Percentiles rank a stretch among this genome's conserved stretches.
Evolutionary conservation across 495 filamentous ascomycete species (phyloP).

Genomic region (Aspergillus olivimuriae): DNA sequence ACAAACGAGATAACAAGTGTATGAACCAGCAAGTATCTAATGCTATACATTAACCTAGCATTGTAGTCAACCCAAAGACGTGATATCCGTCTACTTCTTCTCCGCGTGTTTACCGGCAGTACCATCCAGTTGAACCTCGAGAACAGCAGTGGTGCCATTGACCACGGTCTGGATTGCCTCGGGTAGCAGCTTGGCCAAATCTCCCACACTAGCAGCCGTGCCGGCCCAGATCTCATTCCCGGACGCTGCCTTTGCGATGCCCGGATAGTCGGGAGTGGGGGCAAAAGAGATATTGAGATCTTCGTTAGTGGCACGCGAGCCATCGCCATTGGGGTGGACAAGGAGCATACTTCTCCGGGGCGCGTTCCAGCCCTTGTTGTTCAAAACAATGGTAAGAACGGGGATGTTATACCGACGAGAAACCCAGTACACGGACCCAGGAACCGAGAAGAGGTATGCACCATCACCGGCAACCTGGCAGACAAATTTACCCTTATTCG

Average conservation of each 20-base stretch:
- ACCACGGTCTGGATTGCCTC: conserved; percentile 63
- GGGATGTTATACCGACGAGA: conserved; percentile 79
- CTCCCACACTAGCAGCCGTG: conserved; percentile 53
- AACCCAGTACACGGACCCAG: conserved; percentile 92
- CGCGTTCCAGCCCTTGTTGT: conserved; percentile 94
- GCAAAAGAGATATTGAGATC: conserved; percentile 88
- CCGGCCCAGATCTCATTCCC: conserved; percentile 72
- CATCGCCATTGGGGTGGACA: conserved; percentile 77
- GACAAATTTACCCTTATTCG: conserved; percentile 74
- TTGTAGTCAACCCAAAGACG: not conserved
- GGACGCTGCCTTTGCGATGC: conserved; percentile 84
- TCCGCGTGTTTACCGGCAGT: conserved; percentile 35
- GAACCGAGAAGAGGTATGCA: conserved; percentile 83
- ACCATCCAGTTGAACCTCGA: conserved; percentile 50
- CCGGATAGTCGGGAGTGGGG: conserved; percentile 81
- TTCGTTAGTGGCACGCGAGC: conserved; percentile 69
- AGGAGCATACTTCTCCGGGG: conserved; percentile 69
- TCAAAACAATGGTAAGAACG: conserved; percentile 83
- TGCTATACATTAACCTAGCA: not conserved
- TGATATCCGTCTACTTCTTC: conserved; percentile 5
- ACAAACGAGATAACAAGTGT: too few relatives aligned
- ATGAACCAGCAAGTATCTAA: not conserved
- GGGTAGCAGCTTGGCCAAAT: conserved; percentile 54
- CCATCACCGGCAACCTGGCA: conserved; percentile 92
- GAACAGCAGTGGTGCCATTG: conserved; percentile 60